Base-by-base conservation (phyloP, 176 grass and related monocot species). In the Oryza brachyantha region DNA sequence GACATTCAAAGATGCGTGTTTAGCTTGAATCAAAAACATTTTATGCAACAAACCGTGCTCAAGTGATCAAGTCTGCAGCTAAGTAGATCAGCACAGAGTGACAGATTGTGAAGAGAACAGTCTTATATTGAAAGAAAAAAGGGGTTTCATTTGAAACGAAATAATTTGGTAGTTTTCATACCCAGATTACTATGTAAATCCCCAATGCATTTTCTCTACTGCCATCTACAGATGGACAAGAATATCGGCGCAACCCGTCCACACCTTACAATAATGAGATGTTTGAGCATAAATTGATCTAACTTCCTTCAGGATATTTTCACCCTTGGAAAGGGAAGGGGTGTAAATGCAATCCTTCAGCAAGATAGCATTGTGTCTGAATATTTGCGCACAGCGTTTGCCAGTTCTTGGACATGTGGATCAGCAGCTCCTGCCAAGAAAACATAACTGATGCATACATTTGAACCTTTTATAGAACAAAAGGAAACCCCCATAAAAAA, bases 351-450 rank as follows among this genome's bases (percentile, higher is more conserved):
- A 1, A 11, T 17, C 0, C 27, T 78, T 87, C 29, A 76, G 17
- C 37, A 32, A 25, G 35, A 80, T 55, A 57, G 24, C 8, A 34
- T 0, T 2, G 0, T 9, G 2, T 85, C 87, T 14, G 77, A 64
- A 81, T 85, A 81, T 3, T 66, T 77, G 57, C 88, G 89, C 36
- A 93, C 89, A 63, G 69, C 83, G 81, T 83, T 85, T 6, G 83
- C 90, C 64, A 98, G 78, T 73, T 94, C 92, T 34, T 74, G 78
- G 42, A 98, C 92, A 83, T 98, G 92, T 21, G 78, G 43, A 37
- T 98, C 96, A 35, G 75, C 83, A 59, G 86, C 91, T 68, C 95
- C 95, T 97, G 79, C 13, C 50, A 84, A 71, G 50, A 71, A 38
- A 43, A 73, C 17, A 77, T 28, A 66, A 43, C 22, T 28, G 29